Conservation (phyloP, 768 basidiomycete species). For the Lactarius pseudohatsudake region DNA sequence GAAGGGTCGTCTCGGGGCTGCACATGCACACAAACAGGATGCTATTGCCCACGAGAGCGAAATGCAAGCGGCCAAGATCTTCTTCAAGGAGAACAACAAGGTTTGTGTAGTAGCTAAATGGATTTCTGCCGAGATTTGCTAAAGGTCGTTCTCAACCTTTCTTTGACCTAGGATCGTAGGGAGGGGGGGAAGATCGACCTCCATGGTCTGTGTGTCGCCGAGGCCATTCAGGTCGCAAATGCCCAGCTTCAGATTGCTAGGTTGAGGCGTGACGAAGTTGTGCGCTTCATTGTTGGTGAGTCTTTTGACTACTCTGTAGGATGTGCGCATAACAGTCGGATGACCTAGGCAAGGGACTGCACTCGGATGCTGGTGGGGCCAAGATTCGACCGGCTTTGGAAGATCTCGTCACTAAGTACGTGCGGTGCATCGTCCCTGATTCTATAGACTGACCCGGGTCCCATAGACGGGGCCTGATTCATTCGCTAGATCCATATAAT, state of each 20-base stretch:
- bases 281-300: constrained; percentile 21
- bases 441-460: no score
- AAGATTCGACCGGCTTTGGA: constrained; percentile 21
- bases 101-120: not conserved
- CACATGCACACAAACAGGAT: not conserved
- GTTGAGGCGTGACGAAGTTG: not conserved
- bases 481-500: no score
- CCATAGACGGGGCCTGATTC: no score
- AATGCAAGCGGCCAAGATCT: constrained; percentile 13
- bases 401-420: constrained; percentile 3
- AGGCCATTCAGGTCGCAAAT: constrained; percentile 1
- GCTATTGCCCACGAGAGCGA: not conserved
- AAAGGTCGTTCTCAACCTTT: not conserved
- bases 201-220: not conserved
- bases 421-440: not conserved
- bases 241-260: not conserved
- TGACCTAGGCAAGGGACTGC: no score
- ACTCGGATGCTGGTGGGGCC: not conserved
- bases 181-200: constrained; percentile 13
- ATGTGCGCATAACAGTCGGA: no score
- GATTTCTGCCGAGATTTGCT: not conserved
- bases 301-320: not conserved
- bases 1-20: no score
- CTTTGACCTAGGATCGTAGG: not conserved
- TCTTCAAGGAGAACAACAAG: constrained; percentile 19